These are phyloP conservation scores for Angomonas deanei DNA, from an alignment of 208 protist species.

Conservation along the genomic window DNA sequence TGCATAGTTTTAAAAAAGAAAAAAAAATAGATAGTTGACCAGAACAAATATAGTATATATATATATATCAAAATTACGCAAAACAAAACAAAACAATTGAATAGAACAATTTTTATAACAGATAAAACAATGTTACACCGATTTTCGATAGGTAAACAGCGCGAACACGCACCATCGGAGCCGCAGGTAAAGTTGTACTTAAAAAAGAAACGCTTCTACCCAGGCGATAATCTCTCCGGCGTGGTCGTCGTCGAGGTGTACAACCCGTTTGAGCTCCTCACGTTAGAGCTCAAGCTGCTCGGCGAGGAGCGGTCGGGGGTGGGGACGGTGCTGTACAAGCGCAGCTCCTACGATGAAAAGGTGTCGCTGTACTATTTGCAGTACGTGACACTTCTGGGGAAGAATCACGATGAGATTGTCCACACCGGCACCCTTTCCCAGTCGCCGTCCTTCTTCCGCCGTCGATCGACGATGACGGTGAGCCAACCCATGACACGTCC, in stretches of 20 bases:
- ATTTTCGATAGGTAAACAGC: background rate
- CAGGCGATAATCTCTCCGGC: conserved; percentile 41
- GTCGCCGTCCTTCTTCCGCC: background rate
- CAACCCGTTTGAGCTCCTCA: conserved; percentile 17
- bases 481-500: no score
- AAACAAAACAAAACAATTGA: no score
- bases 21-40: no score
- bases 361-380: conserved; percentile 49
- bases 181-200: conserved; percentile 33
- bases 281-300: conserved; percentile 33
- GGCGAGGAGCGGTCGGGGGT: conserved; percentile 28
- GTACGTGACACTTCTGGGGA: conserved; percentile 32
- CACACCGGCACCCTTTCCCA: conserved; percentile 5
- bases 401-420: conserved; percentile 23
- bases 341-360: conserved; percentile 28
- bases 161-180: conserved; percentile 12
- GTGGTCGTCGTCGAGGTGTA: conserved; percentile 43
- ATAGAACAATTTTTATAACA: background rate
- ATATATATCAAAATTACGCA: no score
- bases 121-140: background rate
- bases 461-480: background rate
- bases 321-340: conserved; percentile 17
- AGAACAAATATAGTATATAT: no score
- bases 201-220: conserved; percentile 22
- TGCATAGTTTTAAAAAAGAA: no score